Base-by-base conservation (phyloP, 148 eudicot genomes). In the Fagopyrum homotropicum region DNA sequence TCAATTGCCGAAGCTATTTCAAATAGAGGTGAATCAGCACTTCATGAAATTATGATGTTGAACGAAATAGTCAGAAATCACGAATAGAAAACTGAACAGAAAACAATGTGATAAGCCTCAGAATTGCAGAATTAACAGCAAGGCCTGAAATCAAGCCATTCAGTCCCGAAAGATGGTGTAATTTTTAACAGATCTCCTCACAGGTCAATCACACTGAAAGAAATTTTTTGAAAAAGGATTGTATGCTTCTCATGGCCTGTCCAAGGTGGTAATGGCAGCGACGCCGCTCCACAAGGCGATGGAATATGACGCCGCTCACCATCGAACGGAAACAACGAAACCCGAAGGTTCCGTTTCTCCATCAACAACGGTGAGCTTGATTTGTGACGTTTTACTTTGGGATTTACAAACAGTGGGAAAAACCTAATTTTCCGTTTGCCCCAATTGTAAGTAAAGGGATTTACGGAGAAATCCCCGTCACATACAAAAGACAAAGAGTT, bases 201-300 rank as follows among this genome's bases (percentile, higher is more conserved):
- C 29, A 9, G 70, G 70, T 40, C 3, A 4, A 22, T 22, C 40
- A 60, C 66, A 22, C 35, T 1, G 9, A 9, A 60, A 60, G 63
- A 59, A 16, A 0, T 22, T 22, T 22, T 22, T 22, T 22, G 26
- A 22, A 54, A 54, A 54, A 54, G 17, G 6, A 54, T 3, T 54
- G 4, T 15, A 45, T 78, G 77, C 77, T 78, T 35, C 82, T 77
- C 86, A 84, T 81, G 82, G 84, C 86, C 82, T 79, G 73, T 79
- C 86, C 82, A 66, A 84, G 75, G 17, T 74, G 80, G 68, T 84
- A 54, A 81, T 26, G 26, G 84, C 82, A 75, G 80, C 86, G 60
- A 84, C 79, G 82, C 84, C 82, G 82, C 84, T 84, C 79, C 80
- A 57, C 80, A 81, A 84, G 82, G 86, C 77, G 45, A 81, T 84